Base-by-base conservation (phyloP, 106 monocot genomes). In the Platanthera guangdongensis region DNA sequence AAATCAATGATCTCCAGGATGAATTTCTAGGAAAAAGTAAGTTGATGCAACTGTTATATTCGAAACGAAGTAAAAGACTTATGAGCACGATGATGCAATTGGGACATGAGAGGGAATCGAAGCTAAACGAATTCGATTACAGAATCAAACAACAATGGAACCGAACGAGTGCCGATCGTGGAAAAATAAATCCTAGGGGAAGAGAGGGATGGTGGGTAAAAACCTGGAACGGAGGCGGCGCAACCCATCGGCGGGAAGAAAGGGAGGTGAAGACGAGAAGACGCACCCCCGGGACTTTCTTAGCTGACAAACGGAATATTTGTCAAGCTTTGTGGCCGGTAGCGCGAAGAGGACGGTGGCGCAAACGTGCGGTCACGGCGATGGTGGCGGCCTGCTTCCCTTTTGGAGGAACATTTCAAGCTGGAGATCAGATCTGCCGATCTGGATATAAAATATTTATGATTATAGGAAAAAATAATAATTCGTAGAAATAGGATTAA, bases 151-250 rank as follows among this genome's bases (percentile, higher is more conserved):
- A 39, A 39, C 39, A 39, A 39, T 39, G 39, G 62, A 63, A 65
- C 28, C 10, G 65, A 65, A 13, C 32, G 32, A 10, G 32, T 30
- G 30, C 11, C 32, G 65, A 30, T 65, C 25, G 4, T 22, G 30
- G 32, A 28, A 65, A 4, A 28, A 39, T 39, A 70, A 70, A 70
- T 15, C 70, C 70, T 47, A 12, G n/a, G 47, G n/a, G 70, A 48
- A 47, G 47, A 47, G 47, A 48, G 8, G 11, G 14, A 47, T 48
- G 12, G 47, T 2, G n/a, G 47, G 70, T 47, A 16, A n/a, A 70
- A 2, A 70, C 70, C 70, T 48, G 70, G 70, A 70, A 48, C 47
- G 47, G 70, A 70, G 70, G 70, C 46, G 47, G 70, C 70, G 47
- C 70, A 70, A 18, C 70, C 70, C 70, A 70, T 70, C 45, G 47